These are phyloP conservation scores for Bolboschoenoplectus hybrid DNA, from an alignment of 202 grass and related monocot species.

Conservation along the genomic window DNA sequence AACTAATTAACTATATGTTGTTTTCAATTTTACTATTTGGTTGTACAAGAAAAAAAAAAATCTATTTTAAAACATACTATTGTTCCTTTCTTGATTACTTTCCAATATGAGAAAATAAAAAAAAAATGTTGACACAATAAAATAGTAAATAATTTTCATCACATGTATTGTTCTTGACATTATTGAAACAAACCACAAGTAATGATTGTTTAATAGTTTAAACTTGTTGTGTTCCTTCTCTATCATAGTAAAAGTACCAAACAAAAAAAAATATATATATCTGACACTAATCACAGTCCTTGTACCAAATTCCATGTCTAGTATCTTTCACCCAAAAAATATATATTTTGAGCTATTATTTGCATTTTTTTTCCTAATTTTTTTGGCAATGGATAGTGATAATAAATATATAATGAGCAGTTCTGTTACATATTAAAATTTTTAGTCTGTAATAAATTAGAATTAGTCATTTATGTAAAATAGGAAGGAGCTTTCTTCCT, in stretches of 20 bases:
- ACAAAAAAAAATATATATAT: background rate
- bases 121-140: background rate
- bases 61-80: background rate
- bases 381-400: background rate
- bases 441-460: too few relatives aligned
- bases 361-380: background rate
- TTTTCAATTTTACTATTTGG: background rate
- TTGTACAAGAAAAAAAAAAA: background rate
- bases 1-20: background rate
- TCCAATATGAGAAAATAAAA: background rate
- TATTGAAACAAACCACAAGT: background rate
- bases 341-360: background rate
- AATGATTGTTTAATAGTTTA: slow-evolving; percentile 4
- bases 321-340: background rate
- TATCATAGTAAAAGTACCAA: background rate
- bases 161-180: slow-evolving; percentile 7
- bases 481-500: background rate
- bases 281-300: background rate
- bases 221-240: slow-evolving; percentile 2
- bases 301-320: background rate
- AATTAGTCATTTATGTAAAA: background rate
- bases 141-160: background rate
- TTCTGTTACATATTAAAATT: too few relatives aligned
- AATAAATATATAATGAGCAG: too few relatives aligned
- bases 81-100: background rate